Evolutionary conservation across 768 basidiomycete genomes (phyloP), one percentile per base, ranked within the genome.

Genomic region (Boletus rubroflammeus): DNA sequence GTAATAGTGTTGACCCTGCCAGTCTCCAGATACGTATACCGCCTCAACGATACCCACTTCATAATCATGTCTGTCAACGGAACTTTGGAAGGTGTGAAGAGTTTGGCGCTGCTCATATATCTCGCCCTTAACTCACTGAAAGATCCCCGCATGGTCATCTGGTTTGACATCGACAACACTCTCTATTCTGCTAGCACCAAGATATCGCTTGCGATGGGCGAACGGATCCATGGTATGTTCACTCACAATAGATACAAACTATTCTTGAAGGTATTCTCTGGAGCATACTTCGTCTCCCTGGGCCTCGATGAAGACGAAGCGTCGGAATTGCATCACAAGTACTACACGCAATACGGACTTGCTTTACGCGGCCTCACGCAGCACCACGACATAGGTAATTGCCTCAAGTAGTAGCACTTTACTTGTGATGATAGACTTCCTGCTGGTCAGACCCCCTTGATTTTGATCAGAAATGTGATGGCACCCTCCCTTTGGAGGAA

Each of bases 141-240:
- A 68, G 87, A 89, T 75, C 77, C 81, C 36, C 81, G 84, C 14
- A 70, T 70, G 56, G 71, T 91, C 46, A 76, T 90, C 47, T 93
- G 85, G 81, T 82, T 93, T 56, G 91, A 93, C 65, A 90, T 93
- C 54, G 92, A 93, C 70, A 93, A 94, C 62, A 92, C 90, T 3
- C 77, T 94, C 15, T 94, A 93, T 68, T 88, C 90, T 8, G 82
- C 88, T 0, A 85, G 80, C 61, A 76, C 83, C 19, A 83, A 78
- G 67, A 89, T 93, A 49, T 83, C 85, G 5, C 81, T 88, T 57
- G 84, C 81, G 17, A 93, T 94, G 92, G 84, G 85, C 13, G 70
- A 83, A 56, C 81, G 82, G 48, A 93, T 93, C 47, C 89, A 91
- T 62, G 82, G 91, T 86, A 60, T 44, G 74, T 56, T 58, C 29